phyloP scores from a whole-genome alignment of 2,329 filamentous ascomycete genomes.

The Trichoderma sp. region DNA sequence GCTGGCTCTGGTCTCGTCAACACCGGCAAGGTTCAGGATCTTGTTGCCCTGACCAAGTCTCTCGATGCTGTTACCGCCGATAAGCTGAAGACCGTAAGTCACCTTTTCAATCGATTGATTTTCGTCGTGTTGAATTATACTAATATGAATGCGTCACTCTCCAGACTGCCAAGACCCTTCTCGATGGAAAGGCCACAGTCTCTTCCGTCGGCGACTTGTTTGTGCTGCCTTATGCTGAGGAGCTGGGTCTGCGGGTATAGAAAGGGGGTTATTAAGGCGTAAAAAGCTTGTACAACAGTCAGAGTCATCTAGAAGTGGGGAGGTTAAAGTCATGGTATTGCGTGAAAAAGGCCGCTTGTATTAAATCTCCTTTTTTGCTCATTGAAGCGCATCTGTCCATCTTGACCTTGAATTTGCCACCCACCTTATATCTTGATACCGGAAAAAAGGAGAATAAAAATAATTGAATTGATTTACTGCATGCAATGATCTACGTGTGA shows the following conservation, averaged over 20 bases:
- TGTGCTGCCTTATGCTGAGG: constrained; percentile 88
- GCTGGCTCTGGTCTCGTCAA: constrained; percentile 85
- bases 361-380: constrained; percentile 46
- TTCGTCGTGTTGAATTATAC: background rate
- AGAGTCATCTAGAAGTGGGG: constrained; percentile 46
- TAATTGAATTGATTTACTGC: constrained; percentile 8
- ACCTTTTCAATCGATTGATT: background rate
- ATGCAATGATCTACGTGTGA: background rate
- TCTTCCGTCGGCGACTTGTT: constrained; percentile 90
- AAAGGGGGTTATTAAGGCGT: constrained; percentile 41
- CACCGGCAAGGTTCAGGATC: constrained; percentile 80
- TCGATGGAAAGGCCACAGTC: constrained; percentile 87
- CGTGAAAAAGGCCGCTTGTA: constrained; percentile 49
- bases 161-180: constrained; percentile 83
- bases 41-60: constrained; percentile 76
- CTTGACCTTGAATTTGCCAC: constrained; percentile 10
- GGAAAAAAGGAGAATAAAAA: constrained; percentile 4
- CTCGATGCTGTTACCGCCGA: constrained; percentile 82
- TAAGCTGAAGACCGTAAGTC: constrained; percentile 80
- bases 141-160: background rate
- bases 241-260: constrained; percentile 94
- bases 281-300: constrained; percentile 49
- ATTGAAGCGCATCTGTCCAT: constrained; percentile 28
- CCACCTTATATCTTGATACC: constrained; percentile 1
- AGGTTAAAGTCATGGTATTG: constrained; percentile 42